Percentiles rank a stretch among this genome's conserved stretches.
Evolutionary conservation across 371 early-diverging fungal species (phyloP).

Genomic region (Haplosporangium sp.): DNA sequence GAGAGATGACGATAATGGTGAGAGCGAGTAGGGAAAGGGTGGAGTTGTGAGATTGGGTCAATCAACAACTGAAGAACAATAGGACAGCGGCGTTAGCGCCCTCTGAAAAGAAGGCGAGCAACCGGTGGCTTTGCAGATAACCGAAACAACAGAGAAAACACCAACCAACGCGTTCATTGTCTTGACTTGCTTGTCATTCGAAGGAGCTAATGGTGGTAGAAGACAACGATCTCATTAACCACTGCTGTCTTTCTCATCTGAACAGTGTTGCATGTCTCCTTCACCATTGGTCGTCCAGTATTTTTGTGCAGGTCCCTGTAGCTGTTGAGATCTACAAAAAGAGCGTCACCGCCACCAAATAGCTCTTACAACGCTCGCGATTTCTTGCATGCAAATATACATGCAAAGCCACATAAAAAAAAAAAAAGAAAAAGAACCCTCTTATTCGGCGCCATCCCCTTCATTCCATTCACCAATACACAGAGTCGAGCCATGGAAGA

Average conservation of each 20-base stretch:
- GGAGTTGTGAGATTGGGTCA: neutral
- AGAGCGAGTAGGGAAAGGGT: neutral
- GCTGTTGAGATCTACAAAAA: too few relatives aligned
- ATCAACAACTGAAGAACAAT: neutral
- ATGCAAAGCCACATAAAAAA: conserved; percentile 2
- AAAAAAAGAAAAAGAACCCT: conserved; percentile 1
- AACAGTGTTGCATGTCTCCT: too few relatives aligned
- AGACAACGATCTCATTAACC: too few relatives aligned
- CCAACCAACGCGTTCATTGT: too few relatives aligned
- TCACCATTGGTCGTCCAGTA: too few relatives aligned
- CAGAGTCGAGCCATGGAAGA: conserved; percentile 29
- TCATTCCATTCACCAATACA: neutral
- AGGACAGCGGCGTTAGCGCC: neutral
- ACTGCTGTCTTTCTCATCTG: too few relatives aligned
- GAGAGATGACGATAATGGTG: neutral
- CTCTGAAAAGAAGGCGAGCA: too few relatives aligned
- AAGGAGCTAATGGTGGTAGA: too few relatives aligned
- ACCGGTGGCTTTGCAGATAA: too few relatives aligned
- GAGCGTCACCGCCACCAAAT: neutral
- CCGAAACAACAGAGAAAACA: too few relatives aligned
- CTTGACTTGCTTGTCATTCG: too few relatives aligned
- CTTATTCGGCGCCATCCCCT: neutral
- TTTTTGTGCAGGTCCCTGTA: too few relatives aligned
- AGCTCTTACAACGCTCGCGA: neutral
- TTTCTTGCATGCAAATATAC: neutral